phyloP scores from a whole-genome alignment of 371 early-diverging fungal genomes.

The Nematocida minor region DNA sequence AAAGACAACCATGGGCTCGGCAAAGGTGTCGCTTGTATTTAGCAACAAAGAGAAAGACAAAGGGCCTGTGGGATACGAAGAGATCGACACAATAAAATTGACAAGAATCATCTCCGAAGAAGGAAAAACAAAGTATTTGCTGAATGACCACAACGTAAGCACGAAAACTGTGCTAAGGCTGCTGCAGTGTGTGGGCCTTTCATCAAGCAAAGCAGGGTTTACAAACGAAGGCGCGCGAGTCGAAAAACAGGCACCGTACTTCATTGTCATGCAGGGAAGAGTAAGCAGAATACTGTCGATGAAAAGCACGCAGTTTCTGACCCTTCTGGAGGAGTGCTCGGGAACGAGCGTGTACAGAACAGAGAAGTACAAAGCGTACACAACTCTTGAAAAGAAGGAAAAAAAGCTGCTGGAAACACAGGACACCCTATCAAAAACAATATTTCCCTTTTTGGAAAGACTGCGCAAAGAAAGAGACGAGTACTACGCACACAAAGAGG shows the following conservation, averaged over 20 bases:
- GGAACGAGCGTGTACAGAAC: conserved; percentile 34
- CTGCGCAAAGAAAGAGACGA: conserved; percentile 35
- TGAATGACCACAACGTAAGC: conserved; percentile 90
- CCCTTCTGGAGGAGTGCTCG: conserved; percentile 41
- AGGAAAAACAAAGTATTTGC: conserved; percentile 54
- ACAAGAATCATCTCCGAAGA: conserved; percentile 50
- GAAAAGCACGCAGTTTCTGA: conserved; percentile 40
- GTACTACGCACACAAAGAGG: conserved; percentile 40
- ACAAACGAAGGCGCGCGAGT: conserved; percentile 80
- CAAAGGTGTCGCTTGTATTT: conserved; percentile 29
- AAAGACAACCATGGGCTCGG: conserved; percentile 65
- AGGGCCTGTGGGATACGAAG: conserved; percentile 25
- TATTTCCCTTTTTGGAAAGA: conserved; percentile 43
- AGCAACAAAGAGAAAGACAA: conserved; percentile 31
- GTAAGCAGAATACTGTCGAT: conserved; percentile 34
- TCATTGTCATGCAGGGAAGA: conserved; percentile 47
- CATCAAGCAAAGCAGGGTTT: conserved; percentile 73
- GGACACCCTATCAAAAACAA: conserved; percentile 37
- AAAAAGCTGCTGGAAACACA: conserved; percentile 48
- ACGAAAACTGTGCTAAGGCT: conserved; percentile 75
- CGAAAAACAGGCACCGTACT: conserved; percentile 70
- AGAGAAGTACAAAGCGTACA: conserved; percentile 48
- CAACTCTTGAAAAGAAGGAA: conserved; percentile 45
- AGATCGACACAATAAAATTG: neutral
- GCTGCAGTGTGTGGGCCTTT: conserved; percentile 67